Evolutionary conservation across 1,284 basidiomycete species (phyloP), one percentile per base, ranked within the genome.

Genomic region (Apiotrichum siamense): DNA sequence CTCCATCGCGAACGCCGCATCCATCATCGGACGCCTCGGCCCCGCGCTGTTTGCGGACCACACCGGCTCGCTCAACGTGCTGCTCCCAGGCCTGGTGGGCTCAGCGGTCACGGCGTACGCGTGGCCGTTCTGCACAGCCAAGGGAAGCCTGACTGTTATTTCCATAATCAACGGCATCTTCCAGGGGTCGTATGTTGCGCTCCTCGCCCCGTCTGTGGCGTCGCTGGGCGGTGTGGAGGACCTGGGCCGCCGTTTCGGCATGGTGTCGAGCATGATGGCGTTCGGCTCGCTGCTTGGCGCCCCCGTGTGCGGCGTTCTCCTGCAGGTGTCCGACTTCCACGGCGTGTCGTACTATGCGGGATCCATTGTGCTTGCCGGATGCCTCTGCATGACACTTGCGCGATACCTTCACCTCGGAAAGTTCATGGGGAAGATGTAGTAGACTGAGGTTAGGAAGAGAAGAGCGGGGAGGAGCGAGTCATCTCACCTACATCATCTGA

Each of bases 171-270:
- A 62, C 47, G 61, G 61, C 10, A 48, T 60, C 11, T 59, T 59
- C 36, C 52, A 57, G 35, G 63, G 63, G 26, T 45, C 42, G 20
- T 65, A 58, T 37, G 63, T 65, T 12, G 47, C 53, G 13, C 60
- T 65, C 25, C 55, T 60, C 26, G 52, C 56, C 9, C 61, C 63
- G 0, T 61, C 60, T 5, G 50, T 54, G 17, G 59, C 60, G 7
- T 44, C 57, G 12, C 58, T 65, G 5, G 63, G 63, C 15, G 47
- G 47, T 29, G 52, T 61, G 1, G 52, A 53, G 40, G 62, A 64
- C 32, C 44, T 61, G n/a, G 63, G 63, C 4, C 47, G 62, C 2
- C 42, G 62, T 5, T 58, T 61, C 38, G 62, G 62, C 40, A 59
- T 61, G 55, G 51, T 63, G 39, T 47, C 50, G 26, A 43, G 48